phyloP scores from a whole-genome alignment of 495 filamentous ascomycete genomes.

The Hypomontagnella submonticulosa region DNA sequence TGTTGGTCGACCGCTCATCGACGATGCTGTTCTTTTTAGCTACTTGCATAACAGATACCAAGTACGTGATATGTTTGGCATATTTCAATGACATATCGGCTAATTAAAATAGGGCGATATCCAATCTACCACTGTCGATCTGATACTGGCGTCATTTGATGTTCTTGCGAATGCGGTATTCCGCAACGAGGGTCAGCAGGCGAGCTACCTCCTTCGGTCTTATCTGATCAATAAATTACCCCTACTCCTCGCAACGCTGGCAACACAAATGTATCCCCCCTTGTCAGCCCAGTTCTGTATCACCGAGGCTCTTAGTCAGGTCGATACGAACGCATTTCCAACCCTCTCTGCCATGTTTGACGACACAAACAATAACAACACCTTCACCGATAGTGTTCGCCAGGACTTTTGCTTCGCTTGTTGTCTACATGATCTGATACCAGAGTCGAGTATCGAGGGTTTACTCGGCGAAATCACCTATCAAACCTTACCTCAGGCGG shows the following conservation, averaged over 20 bases:
- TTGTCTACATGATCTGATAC: constrained; percentile 83
- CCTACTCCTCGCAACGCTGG: constrained; percentile 74
- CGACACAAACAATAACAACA: constrained; percentile 72
- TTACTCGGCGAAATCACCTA: constrained; percentile 89
- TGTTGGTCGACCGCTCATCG: constrained; percentile 81
- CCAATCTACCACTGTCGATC: constrained; percentile 77
- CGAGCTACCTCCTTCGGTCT: constrained; percentile 82
- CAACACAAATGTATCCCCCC: constrained; percentile 67
- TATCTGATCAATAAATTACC: constrained; percentile 96
- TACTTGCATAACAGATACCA: constrained; percentile 87
- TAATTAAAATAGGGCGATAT: constrained; percentile 70
- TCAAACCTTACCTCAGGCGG: constrained; percentile 78
- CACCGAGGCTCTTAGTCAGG: constrained; percentile 76
- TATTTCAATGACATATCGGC: constrained; percentile 13
- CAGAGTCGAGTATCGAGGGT: constrained; percentile 78
- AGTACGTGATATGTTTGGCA: constrained; percentile 50
- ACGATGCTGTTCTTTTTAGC: constrained; percentile 79
- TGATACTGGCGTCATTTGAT: constrained; percentile 90
- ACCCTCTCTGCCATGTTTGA: constrained; percentile 84
- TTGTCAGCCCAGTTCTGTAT: constrained; percentile 82
- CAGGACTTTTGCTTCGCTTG: constrained; percentile 95
- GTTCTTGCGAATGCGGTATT: constrained; percentile 87
- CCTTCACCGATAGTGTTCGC: constrained; percentile 81
- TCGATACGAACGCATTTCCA: constrained; percentile 83
- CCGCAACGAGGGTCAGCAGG: constrained; percentile 75